These are phyloP conservation scores for Prunus kanzakura DNA, from an alignment of 306 rosid genomes.

Conservation along the genomic window DNA sequence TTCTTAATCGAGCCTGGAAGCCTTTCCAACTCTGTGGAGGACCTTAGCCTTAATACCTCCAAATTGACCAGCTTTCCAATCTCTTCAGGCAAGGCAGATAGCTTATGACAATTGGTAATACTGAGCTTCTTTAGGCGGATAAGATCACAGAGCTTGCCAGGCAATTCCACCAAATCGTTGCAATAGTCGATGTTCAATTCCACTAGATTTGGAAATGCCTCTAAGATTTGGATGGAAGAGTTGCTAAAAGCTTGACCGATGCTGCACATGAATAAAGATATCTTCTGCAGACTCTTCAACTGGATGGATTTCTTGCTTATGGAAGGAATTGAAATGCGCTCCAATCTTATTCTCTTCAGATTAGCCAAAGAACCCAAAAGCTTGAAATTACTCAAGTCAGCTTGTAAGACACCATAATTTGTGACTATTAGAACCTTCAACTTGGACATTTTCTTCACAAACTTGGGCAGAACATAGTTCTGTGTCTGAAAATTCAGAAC, in stretches of 20 bases:
- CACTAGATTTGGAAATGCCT: slow-evolving; percentile 36
- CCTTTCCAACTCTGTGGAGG: slow-evolving; percentile 34
- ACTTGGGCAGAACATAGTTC: too few relatives aligned
- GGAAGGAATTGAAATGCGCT: too few relatives aligned
- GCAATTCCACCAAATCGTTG: slow-evolving; percentile 18
- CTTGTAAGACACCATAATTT: too few relatives aligned
- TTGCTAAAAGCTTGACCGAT: slow-evolving; percentile 30
- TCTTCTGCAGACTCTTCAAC: too few relatives aligned
- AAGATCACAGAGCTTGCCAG: slow-evolving; percentile 27
- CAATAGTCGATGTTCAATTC: slow-evolving; percentile 22
- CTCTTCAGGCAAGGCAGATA: slow-evolving; percentile 39
- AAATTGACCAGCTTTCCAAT: slow-evolving; percentile 37
- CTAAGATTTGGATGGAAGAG: slow-evolving; percentile 13
- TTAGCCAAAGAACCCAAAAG: too few relatives aligned
- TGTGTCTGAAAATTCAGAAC: too few relatives aligned
- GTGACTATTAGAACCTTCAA: too few relatives aligned
- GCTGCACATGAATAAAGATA: neutral
- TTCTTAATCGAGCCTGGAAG: slow-evolving; percentile 39
- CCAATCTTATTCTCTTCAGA: too few relatives aligned
- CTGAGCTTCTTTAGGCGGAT: slow-evolving; percentile 38
- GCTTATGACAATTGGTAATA: slow-evolving; percentile 55
- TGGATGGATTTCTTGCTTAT: too few relatives aligned
- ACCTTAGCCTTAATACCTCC: slow-evolving; percentile 47
- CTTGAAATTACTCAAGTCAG: too few relatives aligned
- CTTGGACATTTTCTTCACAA: too few relatives aligned